phyloP scores from a whole-genome alignment of 257 asterid genomes.

The Verbascum thapsus region DNA sequence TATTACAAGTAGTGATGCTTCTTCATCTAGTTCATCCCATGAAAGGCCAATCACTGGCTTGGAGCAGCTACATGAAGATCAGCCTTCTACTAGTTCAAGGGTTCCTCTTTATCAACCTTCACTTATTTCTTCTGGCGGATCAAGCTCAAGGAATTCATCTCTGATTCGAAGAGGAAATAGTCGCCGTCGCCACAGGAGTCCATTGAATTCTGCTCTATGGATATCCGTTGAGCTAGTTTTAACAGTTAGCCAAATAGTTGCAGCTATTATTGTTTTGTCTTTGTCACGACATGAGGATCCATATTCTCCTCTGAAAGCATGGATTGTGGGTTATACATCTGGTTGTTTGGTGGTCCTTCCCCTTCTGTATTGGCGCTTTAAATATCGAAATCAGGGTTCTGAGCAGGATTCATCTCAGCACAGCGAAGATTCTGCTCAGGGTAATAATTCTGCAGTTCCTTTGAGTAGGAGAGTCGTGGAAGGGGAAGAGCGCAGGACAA shows the following conservation, averaged over 20 bases:
- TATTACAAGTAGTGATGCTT: constrained; percentile 56
- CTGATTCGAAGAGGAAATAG: constrained; percentile 64
- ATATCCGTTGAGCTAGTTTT: constrained; percentile 74
- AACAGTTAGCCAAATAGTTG: constrained; percentile 81
- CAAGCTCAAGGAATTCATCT: constrained; percentile 63
- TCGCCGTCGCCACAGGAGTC: constrained; percentile 75
- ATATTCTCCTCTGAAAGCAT: constrained; percentile 67
- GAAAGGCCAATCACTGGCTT: constrained; percentile 48
- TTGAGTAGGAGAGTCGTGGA: too few species aligned
- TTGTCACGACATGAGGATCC: constrained; percentile 80
- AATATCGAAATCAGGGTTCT: constrained; percentile 66
- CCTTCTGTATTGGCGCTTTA: constrained; percentile 86
- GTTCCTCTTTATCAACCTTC: constrained; percentile 55
- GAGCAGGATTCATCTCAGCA: constrained; percentile 69
- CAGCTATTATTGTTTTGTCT: constrained; percentile 73
- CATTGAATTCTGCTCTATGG: constrained; percentile 82
- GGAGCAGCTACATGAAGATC: constrained; percentile 60
- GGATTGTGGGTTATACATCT: constrained; percentile 90
- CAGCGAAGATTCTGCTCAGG: constrained; percentile 49
- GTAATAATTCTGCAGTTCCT: constrained; percentile 47
- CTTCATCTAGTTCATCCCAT: constrained; percentile 57
- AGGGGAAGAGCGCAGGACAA: constrained; percentile 54
- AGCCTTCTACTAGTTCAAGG: constrained; percentile 63
- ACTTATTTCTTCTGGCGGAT: constrained; percentile 50
- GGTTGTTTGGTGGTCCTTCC: constrained; percentile 88